phyloP scores from a whole-genome alignment of 345 rosid genomes.

The Populus davidiana region DNA sequence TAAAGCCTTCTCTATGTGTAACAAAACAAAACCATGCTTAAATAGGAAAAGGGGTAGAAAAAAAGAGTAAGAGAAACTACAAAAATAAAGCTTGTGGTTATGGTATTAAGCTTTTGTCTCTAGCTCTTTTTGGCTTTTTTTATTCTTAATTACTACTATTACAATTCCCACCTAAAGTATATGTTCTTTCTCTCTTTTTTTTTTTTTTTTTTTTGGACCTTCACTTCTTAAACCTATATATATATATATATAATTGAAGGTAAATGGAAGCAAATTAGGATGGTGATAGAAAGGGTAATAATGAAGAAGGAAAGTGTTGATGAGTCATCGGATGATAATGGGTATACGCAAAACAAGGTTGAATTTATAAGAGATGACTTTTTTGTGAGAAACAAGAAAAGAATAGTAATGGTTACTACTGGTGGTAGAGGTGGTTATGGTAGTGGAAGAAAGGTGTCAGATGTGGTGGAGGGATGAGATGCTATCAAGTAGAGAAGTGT shows the following conservation, averaged over 20 bases:
- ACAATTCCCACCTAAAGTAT: constrained; percentile 3
- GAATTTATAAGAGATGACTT: constrained; percentile 16
- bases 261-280: constrained; percentile 25
- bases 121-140: constrained; percentile 6
- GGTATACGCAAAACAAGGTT: constrained; percentile 1
- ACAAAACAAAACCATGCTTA: constrained; percentile 10
- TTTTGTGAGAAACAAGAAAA: constrained; percentile 27
- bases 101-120: constrained; percentile 24
- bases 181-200: background rate
- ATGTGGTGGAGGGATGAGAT: constrained; percentile 21
- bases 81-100: constrained; percentile 25
- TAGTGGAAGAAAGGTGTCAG: constrained; percentile 17
- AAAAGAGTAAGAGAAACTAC: background rate
- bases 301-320: constrained; percentile 26
- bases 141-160: background rate
- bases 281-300: constrained; percentile 14
- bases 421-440: constrained; percentile 7
- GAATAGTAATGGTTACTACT: constrained; percentile 14
- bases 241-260: constrained; percentile 20
- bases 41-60: background rate
- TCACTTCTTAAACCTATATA: background rate
- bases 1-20: background rate
- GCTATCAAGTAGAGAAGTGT: constrained; percentile 71
- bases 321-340: constrained; percentile 26
- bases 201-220: background rate